A percentile compares a stretch with the other conserved stretches of the same genome.
These are phyloP conservation scores for Paecilomyces sp. DNA, from an alignment of 2,329 filamentous ascomycete species.

Conservation along the genomic window DNA sequence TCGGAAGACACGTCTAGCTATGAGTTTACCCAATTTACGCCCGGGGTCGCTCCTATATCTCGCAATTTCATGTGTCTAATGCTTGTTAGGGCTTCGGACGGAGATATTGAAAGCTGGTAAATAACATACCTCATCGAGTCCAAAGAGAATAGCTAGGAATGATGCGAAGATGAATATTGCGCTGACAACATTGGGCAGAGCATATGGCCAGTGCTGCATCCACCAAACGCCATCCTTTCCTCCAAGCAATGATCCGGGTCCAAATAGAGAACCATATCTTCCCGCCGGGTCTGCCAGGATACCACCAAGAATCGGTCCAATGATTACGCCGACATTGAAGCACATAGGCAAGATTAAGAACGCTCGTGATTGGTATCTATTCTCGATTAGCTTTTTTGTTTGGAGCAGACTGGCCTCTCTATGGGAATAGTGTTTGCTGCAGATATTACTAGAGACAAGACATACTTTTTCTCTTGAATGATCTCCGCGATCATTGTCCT, in stretches of 20 bases:
- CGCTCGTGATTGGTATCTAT: conserved; percentile 44
- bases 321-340: conserved; percentile 58
- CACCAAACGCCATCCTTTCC: conserved; percentile 54
- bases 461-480: conserved; percentile 59
- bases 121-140: conserved; percentile 54
- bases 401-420: background rate
- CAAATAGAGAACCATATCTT: conserved; percentile 58
- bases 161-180: conserved; percentile 53
- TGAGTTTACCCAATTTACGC: conserved; percentile 27
- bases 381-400: background rate
- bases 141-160: conserved; percentile 51
- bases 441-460: background rate
- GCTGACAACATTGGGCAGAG: conserved; percentile 62
- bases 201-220: conserved; percentile 61
- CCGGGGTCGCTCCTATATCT: conserved; percentile 35
- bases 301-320: conserved; percentile 57
- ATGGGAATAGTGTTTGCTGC: background rate
- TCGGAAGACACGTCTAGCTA: conserved; percentile 21
- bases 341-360: conserved; percentile 60
- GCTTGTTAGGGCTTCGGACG: background rate
- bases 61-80: conserved; percentile 30
- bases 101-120: background rate
- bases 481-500: conserved; percentile 68
- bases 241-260: conserved; percentile 50
- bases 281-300: conserved; percentile 59